These are phyloP conservation scores for Alternaria panax DNA, from an alignment of 2,329 filamentous ascomycete genomes.

Conservation along the genomic window DNA sequence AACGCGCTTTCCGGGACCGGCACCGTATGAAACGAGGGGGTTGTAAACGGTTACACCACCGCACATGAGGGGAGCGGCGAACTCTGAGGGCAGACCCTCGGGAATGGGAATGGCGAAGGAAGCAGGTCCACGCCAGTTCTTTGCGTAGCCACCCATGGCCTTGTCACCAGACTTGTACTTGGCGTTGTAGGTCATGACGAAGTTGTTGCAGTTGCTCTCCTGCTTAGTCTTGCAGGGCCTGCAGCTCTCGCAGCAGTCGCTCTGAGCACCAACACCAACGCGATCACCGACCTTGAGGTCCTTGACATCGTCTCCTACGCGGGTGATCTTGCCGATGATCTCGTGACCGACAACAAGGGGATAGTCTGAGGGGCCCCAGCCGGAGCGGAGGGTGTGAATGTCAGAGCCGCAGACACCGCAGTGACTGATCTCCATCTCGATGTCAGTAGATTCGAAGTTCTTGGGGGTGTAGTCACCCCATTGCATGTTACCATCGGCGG, in stretches of 20 bases:
- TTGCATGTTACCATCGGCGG: constrained; percentile 62
- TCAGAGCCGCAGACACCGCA: constrained; percentile 49
- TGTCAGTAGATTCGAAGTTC: constrained; percentile 71
- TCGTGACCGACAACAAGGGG: constrained; percentile 55
- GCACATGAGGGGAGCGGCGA: constrained; percentile 82
- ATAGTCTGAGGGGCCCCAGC: constrained; percentile 59
- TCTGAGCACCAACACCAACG: constrained; percentile 60
- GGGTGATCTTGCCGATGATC: constrained; percentile 50
- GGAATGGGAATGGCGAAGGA: constrained; percentile 78
- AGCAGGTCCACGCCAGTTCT: constrained; percentile 74
- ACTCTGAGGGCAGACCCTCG: constrained; percentile 66
- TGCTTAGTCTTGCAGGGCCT: constrained; percentile 55
- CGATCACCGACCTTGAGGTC: constrained; percentile 68
- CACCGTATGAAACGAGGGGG: constrained; percentile 77
- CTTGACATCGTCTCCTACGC: constrained; percentile 52
- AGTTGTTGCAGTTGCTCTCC: constrained; percentile 55
- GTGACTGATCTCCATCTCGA: constrained; percentile 51
- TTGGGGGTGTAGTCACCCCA: constrained; percentile 58
- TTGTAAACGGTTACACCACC: constrained; percentile 82
- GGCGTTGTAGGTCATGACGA: constrained; percentile 56
- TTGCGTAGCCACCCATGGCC: constrained; percentile 69
- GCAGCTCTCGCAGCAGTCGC: constrained; percentile 58
- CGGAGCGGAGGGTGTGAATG: constrained; percentile 47
- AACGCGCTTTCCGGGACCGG: constrained; percentile 78
- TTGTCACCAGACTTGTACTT: constrained; percentile 65